Conservation (phyloP, 2,329 filamentous ascomycete genomes). For the Fulvia fulva region DNA sequence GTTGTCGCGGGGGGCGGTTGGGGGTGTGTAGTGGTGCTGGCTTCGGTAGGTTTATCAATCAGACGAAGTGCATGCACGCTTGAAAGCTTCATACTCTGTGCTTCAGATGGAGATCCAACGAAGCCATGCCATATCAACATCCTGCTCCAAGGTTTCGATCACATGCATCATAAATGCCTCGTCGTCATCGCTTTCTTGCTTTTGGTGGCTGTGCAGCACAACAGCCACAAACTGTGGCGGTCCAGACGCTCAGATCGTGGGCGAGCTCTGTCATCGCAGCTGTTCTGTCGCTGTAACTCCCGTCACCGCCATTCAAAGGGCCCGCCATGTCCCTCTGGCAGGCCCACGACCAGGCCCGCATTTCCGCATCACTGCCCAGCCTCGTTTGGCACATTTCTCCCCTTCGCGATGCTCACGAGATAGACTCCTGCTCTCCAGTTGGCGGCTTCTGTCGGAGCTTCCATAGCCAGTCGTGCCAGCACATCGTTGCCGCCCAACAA, state of each 20-base stretch:
- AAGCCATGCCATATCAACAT: no score
- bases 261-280: background rate
- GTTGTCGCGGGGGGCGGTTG: background rate
- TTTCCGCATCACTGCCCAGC: background rate
- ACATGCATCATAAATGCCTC: background rate
- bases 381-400: background rate
- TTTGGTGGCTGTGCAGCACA: background rate
- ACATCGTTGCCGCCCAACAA: constrained; percentile 5
- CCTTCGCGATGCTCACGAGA: background rate
- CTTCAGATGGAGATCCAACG: no score
- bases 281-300: background rate
- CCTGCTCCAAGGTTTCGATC: background rate
- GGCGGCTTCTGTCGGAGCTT: constrained; percentile 1
- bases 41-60: background rate
- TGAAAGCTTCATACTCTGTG: no score
- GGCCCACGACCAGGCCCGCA: background rate
- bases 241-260: background rate
- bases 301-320: background rate
- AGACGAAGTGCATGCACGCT: background rate
- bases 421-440: background rate
- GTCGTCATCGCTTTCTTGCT: background rate
- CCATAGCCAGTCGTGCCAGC: background rate
- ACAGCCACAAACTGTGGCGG: background rate
- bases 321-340: background rate
- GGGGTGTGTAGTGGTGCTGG: background rate